Evolutionary conservation across 106 monocot species (phyloP).

Genomic region (Acorus calamus): DNA sequence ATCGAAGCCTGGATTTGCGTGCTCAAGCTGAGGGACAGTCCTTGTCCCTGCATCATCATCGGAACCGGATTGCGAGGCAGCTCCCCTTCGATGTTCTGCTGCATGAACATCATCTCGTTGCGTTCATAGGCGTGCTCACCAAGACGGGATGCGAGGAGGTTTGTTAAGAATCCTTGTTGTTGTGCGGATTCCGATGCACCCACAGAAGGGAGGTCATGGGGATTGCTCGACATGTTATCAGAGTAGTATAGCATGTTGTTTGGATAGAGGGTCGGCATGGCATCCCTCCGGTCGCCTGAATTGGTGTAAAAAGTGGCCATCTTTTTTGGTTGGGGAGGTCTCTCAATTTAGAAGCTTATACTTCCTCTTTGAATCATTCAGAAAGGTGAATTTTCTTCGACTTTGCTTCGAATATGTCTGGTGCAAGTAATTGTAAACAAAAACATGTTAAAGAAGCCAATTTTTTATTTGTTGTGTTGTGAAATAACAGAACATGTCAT

Average conservation of each 20-base stretch:
- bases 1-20: constrained; percentile 29
- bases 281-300: constrained; percentile 50
- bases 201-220: constrained; percentile 22
- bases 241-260: constrained; percentile 55
- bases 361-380: constrained; percentile 6
- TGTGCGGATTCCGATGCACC: no score
- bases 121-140: constrained; percentile 29
- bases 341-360: background rate
- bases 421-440: no score
- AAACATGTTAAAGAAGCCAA: no score
- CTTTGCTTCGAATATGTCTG: no score
- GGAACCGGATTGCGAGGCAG: constrained; percentile 17
- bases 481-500: no score
- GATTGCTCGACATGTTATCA: constrained; percentile 29
- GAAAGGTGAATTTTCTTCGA: no score
- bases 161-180: no score
- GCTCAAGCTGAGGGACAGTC: constrained; percentile 78
- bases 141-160: constrained; percentile 8
- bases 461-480: no score
- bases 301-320: constrained; percentile 69
- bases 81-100: constrained; percentile 18
- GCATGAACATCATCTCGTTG: constrained; percentile 43
- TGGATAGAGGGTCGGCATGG: constrained; percentile 22
- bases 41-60: constrained; percentile 44
- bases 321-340: background rate